Percentiles rank a stretch among this genome's conserved stretches.
Conservation (phyloP, 2,329 filamentous ascomycete genomes). For the Phyllosticta citribraziliensis region DNA sequence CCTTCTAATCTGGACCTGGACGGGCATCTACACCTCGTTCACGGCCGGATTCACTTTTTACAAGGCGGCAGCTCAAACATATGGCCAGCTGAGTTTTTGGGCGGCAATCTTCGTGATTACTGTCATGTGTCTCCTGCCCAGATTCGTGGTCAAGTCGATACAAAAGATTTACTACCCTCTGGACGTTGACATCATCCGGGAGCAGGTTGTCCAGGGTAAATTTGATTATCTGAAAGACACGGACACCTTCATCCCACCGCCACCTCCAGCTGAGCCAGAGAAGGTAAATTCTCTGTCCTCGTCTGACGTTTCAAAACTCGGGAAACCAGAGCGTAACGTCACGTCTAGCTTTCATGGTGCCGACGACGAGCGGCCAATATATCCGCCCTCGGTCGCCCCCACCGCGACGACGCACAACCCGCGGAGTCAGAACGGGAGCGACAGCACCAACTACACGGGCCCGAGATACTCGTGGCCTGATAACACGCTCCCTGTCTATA, state of each 20-base stretch:
- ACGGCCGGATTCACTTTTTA: slow-evolving; percentile 57
- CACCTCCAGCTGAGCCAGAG: slow-evolving; percentile 17
- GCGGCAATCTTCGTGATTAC: slow-evolving; percentile 68
- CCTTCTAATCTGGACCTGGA: slow-evolving; percentile 90
- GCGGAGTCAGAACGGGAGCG: slow-evolving; percentile 80
- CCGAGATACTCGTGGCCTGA: slow-evolving; percentile 8
- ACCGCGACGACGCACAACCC: slow-evolving; percentile 62
- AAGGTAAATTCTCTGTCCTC: slow-evolving; percentile 45
- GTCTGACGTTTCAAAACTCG: slow-evolving; percentile 42
- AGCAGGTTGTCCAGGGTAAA: slow-evolving; percentile 75
- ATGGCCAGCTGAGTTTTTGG: slow-evolving; percentile 79
- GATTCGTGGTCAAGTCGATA: slow-evolving; percentile 74
- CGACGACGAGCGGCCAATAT: slow-evolving; percentile 86
- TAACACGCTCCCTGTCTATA: slow-evolving; percentile 28
- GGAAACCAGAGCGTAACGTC: slow-evolving; percentile 42
- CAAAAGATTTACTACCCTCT: slow-evolving; percentile 92
- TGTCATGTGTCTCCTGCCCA: slow-evolving; percentile 73
- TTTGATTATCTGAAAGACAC: slow-evolving; percentile 63
- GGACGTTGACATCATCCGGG: slow-evolving; percentile 89
- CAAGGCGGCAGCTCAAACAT: slow-evolving; percentile 67
- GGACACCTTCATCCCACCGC: slow-evolving; percentile 39
- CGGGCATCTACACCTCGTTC: slow-evolving; percentile 69
- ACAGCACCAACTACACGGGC: slow-evolving; percentile 79
- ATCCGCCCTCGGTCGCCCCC: slow-evolving; percentile 76
- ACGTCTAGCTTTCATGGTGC: slow-evolving; percentile 56